Conservation (phyloP, 345 rosid species). For the Psidium guajava region DNA sequence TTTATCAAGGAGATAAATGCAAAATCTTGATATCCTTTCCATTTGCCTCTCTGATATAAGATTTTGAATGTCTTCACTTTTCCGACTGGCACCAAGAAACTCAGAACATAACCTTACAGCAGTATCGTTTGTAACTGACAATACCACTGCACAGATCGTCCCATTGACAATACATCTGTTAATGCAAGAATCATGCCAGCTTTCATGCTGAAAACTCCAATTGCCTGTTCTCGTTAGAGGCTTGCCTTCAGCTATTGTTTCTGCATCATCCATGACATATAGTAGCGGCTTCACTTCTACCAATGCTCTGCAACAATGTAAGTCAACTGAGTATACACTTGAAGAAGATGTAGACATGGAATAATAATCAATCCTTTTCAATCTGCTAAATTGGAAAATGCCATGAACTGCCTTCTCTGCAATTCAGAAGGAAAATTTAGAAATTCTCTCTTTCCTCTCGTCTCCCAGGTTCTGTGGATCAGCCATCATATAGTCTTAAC, state of each 20-base stretch:
- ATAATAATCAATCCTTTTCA: background rate
- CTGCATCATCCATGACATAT: slow-evolving; percentile 36
- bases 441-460: background rate
- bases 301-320: slow-evolving; percentile 44
- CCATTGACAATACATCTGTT: slow-evolving; percentile 56
- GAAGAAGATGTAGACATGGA: background rate
- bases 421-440: background rate
- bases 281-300: slow-evolving; percentile 89
- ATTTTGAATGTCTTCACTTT: slow-evolving; percentile 5
- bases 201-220: slow-evolving; percentile 56
- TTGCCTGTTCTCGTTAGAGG: slow-evolving; percentile 3
- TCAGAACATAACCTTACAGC: slow-evolving; percentile 31
- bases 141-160: slow-evolving; percentile 45
- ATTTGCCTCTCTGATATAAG: slow-evolving; percentile 25
- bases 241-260: slow-evolving; percentile 11
- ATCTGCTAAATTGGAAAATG: background rate
- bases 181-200: slow-evolving; percentile 75
- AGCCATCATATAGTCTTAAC: background rate
- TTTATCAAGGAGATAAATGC: slow-evolving; percentile 64
- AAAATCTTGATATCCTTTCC: slow-evolving; percentile 47
- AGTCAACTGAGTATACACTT: background rate
- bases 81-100: slow-evolving; percentile 1
- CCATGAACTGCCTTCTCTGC: background rate
- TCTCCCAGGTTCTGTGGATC: background rate
- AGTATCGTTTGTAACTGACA: slow-evolving; percentile 44